These are phyloP conservation scores for Pseudocercospora crystallina DNA, from an alignment of 2,329 filamentous ascomycete genomes.

Conservation along the genomic window DNA sequence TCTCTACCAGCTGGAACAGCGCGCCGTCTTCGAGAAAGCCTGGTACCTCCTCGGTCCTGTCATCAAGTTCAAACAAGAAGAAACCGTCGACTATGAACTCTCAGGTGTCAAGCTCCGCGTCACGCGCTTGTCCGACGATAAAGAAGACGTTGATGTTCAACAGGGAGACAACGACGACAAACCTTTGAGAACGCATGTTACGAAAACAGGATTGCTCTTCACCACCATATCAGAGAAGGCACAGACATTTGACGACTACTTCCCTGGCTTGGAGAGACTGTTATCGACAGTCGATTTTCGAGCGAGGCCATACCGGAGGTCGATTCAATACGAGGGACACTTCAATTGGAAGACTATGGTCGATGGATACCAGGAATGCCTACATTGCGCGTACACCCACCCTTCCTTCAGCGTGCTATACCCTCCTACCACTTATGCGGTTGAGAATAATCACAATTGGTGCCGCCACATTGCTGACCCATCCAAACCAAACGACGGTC, in stretches of 20 bases:
- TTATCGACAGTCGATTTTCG: conserved; percentile 55
- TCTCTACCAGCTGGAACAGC: conserved; percentile 45
- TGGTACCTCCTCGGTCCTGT: conserved; percentile 46
- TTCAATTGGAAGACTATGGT: conserved; percentile 65
- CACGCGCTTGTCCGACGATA: conserved; percentile 36
- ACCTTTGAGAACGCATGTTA: conserved; percentile 44
- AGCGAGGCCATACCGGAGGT: conserved; percentile 51
- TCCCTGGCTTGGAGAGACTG: conserved; percentile 52
- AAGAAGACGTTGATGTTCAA: conserved; percentile 41
- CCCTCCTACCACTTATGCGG: too few relatives aligned
- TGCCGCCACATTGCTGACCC: too few relatives aligned
- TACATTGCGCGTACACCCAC: conserved; percentile 32
- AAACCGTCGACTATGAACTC: conserved; percentile 51
- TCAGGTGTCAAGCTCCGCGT: conserved; percentile 47
- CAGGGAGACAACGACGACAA: conserved; percentile 32
- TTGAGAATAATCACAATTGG: too few relatives aligned
- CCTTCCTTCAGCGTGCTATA: too few relatives aligned
- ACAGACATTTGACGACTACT: conserved; percentile 54
- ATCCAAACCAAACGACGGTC: too few relatives aligned
- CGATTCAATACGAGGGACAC: conserved; percentile 55
- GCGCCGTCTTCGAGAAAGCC: conserved; percentile 41
- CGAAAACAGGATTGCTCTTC: conserved; percentile 55
- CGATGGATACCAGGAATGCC: conserved; percentile 59
- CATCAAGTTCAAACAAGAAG: conserved; percentile 48
- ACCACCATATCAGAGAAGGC: conserved; percentile 50